phyloP scores from a whole-genome alignment of 1,284 basidiomycete genomes.

The Rhodotorula mucilaginosa region DNA sequence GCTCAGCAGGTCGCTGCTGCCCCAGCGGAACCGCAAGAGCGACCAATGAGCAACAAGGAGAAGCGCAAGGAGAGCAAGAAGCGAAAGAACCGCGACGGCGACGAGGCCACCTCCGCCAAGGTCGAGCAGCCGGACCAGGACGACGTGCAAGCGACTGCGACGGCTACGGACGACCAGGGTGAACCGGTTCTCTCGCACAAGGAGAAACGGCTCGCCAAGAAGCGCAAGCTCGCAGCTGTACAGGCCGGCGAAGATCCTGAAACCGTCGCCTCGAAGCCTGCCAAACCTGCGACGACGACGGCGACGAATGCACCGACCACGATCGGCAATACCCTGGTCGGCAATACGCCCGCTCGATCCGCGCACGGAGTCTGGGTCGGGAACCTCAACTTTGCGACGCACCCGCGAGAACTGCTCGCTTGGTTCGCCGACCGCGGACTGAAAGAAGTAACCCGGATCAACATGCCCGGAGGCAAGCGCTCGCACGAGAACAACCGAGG shows the following conservation, averaged over 20 bases:
- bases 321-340: constrained; percentile 30
- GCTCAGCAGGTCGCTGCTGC: background rate
- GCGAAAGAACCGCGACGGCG: background rate
- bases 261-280: background rate
- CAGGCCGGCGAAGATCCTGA: constrained; percentile 21
- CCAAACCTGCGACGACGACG: background rate
- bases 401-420: constrained; percentile 38
- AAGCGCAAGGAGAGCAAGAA: constrained; percentile 13
- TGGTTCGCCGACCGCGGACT: constrained; percentile 36
- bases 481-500: constrained; percentile 55
- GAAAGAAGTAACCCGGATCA: constrained; percentile 54
- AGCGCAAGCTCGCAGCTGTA: constrained; percentile 32
- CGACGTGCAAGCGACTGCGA: background rate
- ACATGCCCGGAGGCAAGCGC: constrained; percentile 55
- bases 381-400: constrained; percentile 89
- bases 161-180: constrained; percentile 12
- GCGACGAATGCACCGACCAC: constrained; percentile 2
- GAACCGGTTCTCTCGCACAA: constrained; percentile 38
- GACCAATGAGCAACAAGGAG: background rate
- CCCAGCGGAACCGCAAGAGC: background rate
- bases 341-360: constrained; percentile 36
- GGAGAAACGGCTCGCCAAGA: constrained; percentile 40
- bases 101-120: background rate
- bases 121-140: background rate
- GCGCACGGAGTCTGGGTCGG: constrained; percentile 74